phyloP scores from a whole-genome alignment of 805 yeast species.

The Pichia nanzhaoensis region DNA sequence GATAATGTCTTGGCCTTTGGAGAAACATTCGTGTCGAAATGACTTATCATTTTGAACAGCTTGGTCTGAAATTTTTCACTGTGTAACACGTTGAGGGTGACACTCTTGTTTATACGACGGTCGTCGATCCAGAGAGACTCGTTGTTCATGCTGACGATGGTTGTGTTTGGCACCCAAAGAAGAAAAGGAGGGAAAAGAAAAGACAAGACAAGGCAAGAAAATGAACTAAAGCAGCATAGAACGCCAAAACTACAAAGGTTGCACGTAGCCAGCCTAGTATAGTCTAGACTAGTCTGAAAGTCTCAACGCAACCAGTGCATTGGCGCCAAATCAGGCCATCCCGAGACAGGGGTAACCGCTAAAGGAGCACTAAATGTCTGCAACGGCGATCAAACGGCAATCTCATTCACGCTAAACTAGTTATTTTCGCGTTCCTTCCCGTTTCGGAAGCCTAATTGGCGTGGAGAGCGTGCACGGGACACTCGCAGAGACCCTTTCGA shows the following conservation, averaged over 20 bases:
- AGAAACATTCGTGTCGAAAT: conserved; percentile 6
- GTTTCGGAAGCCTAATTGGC: conserved; percentile 4
- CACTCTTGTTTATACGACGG: not conserved
- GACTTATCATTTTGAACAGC: conserved; percentile 3
- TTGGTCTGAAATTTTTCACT: conserved; percentile 7
- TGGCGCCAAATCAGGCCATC: too few species aligned
- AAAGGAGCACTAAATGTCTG: too few species aligned
- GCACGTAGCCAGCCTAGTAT: too few species aligned
- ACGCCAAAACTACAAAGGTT: too few species aligned
- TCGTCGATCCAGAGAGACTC: conserved; percentile 15
- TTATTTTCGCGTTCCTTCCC: too few species aligned
- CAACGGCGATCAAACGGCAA: too few species aligned
- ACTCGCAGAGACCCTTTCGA: conserved; percentile 75
- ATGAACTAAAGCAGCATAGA: too few species aligned
- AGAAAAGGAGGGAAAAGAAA: not conserved
- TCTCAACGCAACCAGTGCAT: too few species aligned
- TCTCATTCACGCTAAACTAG: too few species aligned
- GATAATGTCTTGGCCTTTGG: not conserved
- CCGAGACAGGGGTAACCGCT: too few species aligned
- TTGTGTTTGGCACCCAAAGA: too few species aligned
- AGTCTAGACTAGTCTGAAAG: too few species aligned
- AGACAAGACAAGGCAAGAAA: not conserved
- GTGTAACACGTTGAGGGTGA: not conserved
- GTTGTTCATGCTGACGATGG: not conserved
- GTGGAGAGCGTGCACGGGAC: conserved; percentile 72